These are phyloP conservation scores for Fraxinus ornus DNA, from an alignment of 305 asterid species.

Conservation along the genomic window DNA sequence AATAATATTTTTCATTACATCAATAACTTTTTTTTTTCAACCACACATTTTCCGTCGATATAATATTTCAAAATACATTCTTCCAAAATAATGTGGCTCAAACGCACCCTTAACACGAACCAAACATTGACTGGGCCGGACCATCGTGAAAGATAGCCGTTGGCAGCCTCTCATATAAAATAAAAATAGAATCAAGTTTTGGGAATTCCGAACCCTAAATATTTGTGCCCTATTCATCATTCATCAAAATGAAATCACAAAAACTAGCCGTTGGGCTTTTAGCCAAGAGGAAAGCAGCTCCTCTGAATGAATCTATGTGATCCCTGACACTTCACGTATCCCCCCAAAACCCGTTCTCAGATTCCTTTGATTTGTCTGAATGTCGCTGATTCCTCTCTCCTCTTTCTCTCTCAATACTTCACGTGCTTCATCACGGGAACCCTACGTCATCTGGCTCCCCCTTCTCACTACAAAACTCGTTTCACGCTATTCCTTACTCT, in stretches of 20 bases:
- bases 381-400: not conserved
- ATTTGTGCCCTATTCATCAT: conserved; percentile 24
- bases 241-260: conserved; percentile 34
- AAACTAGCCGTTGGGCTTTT: conserved; percentile 75
- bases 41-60: too few relatives aligned
- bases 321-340: conserved; percentile 37
- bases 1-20: too few relatives aligned
- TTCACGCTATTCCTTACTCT: conserved; percentile 25
- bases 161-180: not conserved
- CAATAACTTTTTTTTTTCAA: too few relatives aligned
- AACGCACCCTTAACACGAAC: not conserved
- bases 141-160: not conserved
- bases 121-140: not conserved
- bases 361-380: conserved; percentile 27
- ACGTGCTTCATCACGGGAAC: conserved; percentile 33
- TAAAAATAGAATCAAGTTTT: conserved; percentile 18
- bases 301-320: conserved; percentile 24
- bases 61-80: too few relatives aligned
- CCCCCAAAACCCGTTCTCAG: conserved; percentile 28
- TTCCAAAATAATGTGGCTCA: too few relatives aligned
- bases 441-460: conserved; percentile 19
- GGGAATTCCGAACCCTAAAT: conserved; percentile 20
- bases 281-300: not conserved
- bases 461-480: conserved; percentile 45
- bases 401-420: conserved; percentile 27